Conservation (phyloP, 1,284 basidiomycete genomes). For the Porogramme epimiltina region DNA sequence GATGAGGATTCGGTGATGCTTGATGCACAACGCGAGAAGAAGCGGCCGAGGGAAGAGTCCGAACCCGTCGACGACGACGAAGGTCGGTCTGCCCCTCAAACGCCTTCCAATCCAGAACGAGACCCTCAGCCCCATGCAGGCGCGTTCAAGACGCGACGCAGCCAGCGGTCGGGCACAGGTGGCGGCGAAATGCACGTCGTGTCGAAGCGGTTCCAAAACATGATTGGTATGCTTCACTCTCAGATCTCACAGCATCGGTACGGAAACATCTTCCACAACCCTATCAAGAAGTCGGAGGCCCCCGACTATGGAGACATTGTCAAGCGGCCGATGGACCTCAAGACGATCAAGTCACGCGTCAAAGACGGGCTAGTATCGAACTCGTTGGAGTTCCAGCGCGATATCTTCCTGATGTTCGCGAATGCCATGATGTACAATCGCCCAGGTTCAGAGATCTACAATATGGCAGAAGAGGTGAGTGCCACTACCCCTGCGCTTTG, state of each 20-base stretch:
- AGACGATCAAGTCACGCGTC: conserved; percentile 82
- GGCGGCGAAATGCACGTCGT: conserved; percentile 34
- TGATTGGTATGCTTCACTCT: conserved; percentile 79
- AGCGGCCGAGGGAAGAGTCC: conserved; percentile 68
- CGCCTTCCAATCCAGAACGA: background rate
- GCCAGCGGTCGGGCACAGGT: conserved; percentile 39
- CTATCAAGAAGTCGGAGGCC: conserved; percentile 85
- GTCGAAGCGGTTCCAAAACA: conserved; percentile 73
- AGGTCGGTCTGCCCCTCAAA: background rate
- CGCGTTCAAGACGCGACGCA: conserved; percentile 21
- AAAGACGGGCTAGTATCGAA: conserved; percentile 81
- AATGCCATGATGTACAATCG: conserved; percentile 97
- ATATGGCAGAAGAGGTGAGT: conserved; percentile 86
- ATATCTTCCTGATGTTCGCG: conserved; percentile 91
- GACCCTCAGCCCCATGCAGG: conserved; percentile 29
- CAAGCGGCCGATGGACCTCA: conserved; percentile 90
- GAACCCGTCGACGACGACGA: conserved; percentile 39
- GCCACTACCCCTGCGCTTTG: background rate
- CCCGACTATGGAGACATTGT: conserved; percentile 91
- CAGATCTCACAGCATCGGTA: conserved; percentile 84
- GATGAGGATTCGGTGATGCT: conserved; percentile 46
- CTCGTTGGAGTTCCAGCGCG: conserved; percentile 85
- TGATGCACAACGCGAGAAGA: conserved; percentile 60
- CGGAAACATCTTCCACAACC: conserved; percentile 89
- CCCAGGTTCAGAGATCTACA: conserved; percentile 79